phyloP scores from a whole-genome alignment of 1,139 yeast species.

The Geotrichum candidum region DNA sequence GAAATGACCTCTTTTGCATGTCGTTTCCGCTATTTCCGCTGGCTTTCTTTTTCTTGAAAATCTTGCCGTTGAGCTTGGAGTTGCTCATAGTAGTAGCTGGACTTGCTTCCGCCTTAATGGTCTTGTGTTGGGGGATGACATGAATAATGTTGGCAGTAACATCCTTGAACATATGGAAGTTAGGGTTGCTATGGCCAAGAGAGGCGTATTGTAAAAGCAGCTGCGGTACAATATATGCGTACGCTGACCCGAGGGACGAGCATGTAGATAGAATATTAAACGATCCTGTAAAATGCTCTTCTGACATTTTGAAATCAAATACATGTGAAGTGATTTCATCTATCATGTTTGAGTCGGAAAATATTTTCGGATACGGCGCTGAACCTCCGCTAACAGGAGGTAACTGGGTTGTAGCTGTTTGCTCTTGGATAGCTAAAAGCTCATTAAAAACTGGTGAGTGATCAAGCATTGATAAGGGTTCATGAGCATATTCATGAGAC shows the following conservation, averaged over 20 bases:
- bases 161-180: neutral
- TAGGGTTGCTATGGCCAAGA: neutral
- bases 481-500: neutral
- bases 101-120: neutral
- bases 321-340: conserved; percentile 1
- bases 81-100: neutral
- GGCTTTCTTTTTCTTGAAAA: neutral
- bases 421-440: neutral
- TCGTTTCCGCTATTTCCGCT: neutral
- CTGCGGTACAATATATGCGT: conserved; percentile 21
- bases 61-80: neutral
- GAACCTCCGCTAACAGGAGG: neutral
- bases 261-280: conserved; percentile 22
- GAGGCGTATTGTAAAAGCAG: conserved; percentile 17
- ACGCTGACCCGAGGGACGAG: conserved; percentile 22
- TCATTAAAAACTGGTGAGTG: neutral
- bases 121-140: conserved; percentile 22
- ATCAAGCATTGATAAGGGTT: neutral
- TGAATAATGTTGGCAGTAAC: conserved; percentile 21
- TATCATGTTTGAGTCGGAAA: neutral
- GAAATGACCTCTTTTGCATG: neutral
- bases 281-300: neutral
- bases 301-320: neutral
- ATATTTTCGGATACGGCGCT: neutral
- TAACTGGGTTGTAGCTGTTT: neutral